A percentile compares a stretch with the other conserved stretches of the same genome.
phyloP scores from a whole-genome alignment of 2,329 filamentous ascomycete species.

The Fusarium pseudonygamai region DNA sequence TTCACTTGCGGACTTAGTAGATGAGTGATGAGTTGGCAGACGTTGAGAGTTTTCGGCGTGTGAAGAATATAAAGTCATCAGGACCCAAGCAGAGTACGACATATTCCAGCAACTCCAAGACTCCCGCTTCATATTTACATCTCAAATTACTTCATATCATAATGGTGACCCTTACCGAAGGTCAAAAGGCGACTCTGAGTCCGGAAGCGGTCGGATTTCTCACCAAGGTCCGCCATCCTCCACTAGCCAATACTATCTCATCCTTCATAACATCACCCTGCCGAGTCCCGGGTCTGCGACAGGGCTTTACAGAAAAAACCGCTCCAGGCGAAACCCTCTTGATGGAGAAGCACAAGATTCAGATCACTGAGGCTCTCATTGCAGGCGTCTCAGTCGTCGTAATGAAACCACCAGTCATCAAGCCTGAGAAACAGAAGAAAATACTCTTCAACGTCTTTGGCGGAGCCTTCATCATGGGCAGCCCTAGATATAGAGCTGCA shows the following conservation, averaged over 20 bases:
- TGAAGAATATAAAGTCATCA: neutral
- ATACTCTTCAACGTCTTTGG: neutral
- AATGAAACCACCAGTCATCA: neutral
- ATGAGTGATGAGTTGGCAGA: accelerated
- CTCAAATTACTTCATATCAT: neutral
- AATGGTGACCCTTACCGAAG: neutral
- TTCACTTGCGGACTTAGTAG: accelerated
- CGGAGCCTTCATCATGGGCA: neutral
- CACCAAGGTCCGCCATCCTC: neutral
- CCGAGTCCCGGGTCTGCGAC: neutral
- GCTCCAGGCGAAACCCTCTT: neutral
- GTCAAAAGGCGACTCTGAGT: neutral
- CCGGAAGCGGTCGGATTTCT: neutral
- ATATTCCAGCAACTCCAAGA: neutral
- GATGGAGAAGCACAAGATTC: accelerated
- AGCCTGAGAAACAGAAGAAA: neutral
- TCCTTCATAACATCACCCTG: neutral
- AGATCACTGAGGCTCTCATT: accelerated
- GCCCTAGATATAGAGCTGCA: neutral
- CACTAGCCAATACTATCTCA: neutral
- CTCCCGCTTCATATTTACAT: neutral
- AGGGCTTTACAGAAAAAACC: neutral
- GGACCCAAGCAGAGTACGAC: neutral
- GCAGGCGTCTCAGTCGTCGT: neutral
- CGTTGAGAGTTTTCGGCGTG: accelerated